Evolutionary conservation across 768 basidiomycete genomes (phyloP), one percentile per base, ranked within the genome.

Genomic region (Pleurotus salmoneostramineus): DNA sequence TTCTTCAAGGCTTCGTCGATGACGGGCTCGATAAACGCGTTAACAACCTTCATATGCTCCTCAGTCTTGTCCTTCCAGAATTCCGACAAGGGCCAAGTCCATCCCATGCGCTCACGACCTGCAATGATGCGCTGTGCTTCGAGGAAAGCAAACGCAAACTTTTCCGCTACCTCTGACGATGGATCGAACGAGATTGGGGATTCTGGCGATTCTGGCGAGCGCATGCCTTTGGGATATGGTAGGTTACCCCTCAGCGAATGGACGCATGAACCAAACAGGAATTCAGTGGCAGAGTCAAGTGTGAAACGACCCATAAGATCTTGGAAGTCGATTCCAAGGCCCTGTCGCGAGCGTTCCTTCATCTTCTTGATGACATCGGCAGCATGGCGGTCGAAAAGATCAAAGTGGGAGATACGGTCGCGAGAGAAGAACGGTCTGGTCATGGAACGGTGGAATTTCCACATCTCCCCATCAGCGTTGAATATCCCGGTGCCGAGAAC

Each of bases 401-500:
- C 79, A 54, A 84, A 87, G 62, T 87, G 78, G 60, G 76, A 77
- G 60, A 86, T 82, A 35, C 78, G 69, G 58, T 86, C 84, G 7
- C 75, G 75, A 17, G 73, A 80, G 66, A 87, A 87, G 72, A 83
- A 83, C 1, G 86, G 84, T 0, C 86, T 78, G 0, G 83, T 82
- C 68, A 85, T 84, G 4, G 78, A 78, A 15, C 84, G 79, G 62
- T 86, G 84, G 62, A 85, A 85, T 64, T 78, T 82, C 82, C 81
- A 83, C 72, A 79, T 76, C 1, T 87, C 84, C 78, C 85, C 85
- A 56, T 88, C 85, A 10, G 83, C 81, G 61, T 88, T 88, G 66
- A 89, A 89, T 4, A 88, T 82, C 0, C 88, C 88, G 8, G 77
- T 76, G 0, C 88, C 88, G 14, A 88, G 68, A 3, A 87, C 74